Base-by-base conservation (phyloP, 2,329 filamentous ascomycete genomes). In the Phoma sp. region DNA sequence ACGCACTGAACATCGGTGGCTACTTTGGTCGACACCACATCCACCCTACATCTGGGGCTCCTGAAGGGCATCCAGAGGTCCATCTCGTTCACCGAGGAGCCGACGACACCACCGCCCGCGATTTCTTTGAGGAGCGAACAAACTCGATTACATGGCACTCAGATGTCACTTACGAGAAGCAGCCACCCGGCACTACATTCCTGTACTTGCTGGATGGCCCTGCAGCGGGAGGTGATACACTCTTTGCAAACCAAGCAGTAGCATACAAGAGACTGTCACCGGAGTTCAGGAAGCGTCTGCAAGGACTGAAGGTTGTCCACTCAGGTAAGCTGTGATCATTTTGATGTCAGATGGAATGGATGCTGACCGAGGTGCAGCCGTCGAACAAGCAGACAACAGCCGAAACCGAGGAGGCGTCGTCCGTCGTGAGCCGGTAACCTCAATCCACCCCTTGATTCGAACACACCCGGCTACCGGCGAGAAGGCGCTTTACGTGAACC, bases 151-250 rank as follows among this genome's bases (percentile, higher is more conserved):
- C 91, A 7, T 96, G 92, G 92, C 92, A 96, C 77, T 90, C 88
- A 0, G 92, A 96, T 64, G 88, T 96, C 1, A 90, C 89, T 0
- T 96, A 96, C 71, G 93, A 96, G 78, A 80, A 85, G 63, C 92
- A 97, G 77, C 92, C 93, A 1, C 92, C 93, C 0, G 91, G 92
- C 27, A 96, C 92, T 0, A 96, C 93, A 0, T 96, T 96, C 76
- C 77, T 96, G 32, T 96, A 96, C 71, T 82, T 92, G 44, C 83
- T 97, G n/a, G 92, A 96, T 70, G 88, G 85, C 39, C 92, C 92
- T 1, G 81, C 85, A 35, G 88, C 85, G 0, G 92, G 92, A 32
- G 93, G 92, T 43, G 92, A 96, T 71, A 96, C 92, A 0, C 78
- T 96, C 3, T 96, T 96, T 68, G 86, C 83, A 40, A 89, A 96